Evolutionary conservation across 2,329 filamentous ascomycete genomes (phyloP), one percentile per base, ranked within the genome.

Genomic region (Sclerotinia nivalis): DNA sequence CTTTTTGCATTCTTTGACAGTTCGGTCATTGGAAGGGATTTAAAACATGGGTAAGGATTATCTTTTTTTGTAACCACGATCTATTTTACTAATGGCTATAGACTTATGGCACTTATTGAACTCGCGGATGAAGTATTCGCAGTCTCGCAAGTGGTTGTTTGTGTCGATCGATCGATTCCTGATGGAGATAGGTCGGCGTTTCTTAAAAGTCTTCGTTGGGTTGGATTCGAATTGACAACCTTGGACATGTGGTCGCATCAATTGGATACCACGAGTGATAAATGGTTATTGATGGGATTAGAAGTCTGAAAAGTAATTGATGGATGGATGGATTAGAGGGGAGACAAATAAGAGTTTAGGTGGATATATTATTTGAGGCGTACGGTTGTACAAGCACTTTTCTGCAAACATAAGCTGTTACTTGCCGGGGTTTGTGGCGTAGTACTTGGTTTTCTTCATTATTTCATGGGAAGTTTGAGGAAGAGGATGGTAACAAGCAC

Each of bases 1-100:
- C 84, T 97, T 78, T 97, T 97, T 80, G 88, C 93, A 79, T 97
- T 97, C 84, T 96, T 97, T 80, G 91, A 96, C 78, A 83, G 88
- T 77, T 85, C 86, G 72, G 86, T 92, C 69, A 83, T 93, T 75
- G 88, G 88, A 71, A 86, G 90, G 78, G 92, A 96, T 79, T 83
- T 97, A 78, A 97, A 97, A 84, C 91, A 92, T 82, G 93, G 92
- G 92, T 96, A 87, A 77, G 91, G 31, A 62, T 68, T 50, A 50
- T 12, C 40, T 18, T 20, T 49, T 61, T 31, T 61, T 13, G 37
- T n/a, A 37, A 45, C 70, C 68, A 31, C 69, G 56, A 22, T 68
- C 60, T 62, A 67, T 65, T 68, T 62, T 75, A 66, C 80, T 81
- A 74, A 82, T 77, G 69, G 20, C 28, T 73, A 56, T 76, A 94